Percentiles rank a stretch among this genome's conserved stretches.
These are phyloP conservation scores for Solanum neorickii DNA, from an alignment of 257 asterid genomes.

Conservation along the genomic window DNA sequence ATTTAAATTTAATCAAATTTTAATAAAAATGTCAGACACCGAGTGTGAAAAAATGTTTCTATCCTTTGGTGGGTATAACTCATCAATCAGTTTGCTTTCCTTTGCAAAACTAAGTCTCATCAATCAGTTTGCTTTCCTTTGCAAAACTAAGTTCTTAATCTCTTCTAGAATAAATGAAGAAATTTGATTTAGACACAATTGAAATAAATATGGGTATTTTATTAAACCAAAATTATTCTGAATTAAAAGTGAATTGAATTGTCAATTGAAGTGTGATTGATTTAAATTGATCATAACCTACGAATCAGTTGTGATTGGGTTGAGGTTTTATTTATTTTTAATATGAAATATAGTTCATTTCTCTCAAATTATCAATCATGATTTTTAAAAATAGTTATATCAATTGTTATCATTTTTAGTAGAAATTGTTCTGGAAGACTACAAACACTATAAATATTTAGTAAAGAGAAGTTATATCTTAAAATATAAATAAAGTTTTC, in stretches of 20 bases:
- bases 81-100: background rate
- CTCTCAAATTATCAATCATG: background rate
- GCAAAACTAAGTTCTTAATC: background rate
- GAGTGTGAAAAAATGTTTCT: background rate
- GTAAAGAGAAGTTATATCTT: background rate
- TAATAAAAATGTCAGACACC: no score
- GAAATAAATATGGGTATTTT: background rate
- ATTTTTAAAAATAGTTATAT: background rate
- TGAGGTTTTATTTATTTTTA: background rate
- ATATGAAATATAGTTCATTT: background rate
- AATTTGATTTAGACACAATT: background rate
- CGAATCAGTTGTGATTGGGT: background rate
- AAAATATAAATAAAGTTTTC: background rate
- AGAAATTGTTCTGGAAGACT: background rate
- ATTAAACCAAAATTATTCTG: background rate
- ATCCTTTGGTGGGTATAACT: background rate
- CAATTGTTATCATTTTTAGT: background rate
- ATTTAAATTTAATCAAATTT: no score
- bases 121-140: background rate
- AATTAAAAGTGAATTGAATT: background rate
- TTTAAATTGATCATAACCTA: background rate
- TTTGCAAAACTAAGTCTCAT: background rate
- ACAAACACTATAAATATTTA: background rate
- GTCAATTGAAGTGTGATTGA: background rate
- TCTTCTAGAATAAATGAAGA: background rate